phyloP scores from a whole-genome alignment of 1,139 yeast genomes.

The Groenewaldozyma sp. region DNA sequence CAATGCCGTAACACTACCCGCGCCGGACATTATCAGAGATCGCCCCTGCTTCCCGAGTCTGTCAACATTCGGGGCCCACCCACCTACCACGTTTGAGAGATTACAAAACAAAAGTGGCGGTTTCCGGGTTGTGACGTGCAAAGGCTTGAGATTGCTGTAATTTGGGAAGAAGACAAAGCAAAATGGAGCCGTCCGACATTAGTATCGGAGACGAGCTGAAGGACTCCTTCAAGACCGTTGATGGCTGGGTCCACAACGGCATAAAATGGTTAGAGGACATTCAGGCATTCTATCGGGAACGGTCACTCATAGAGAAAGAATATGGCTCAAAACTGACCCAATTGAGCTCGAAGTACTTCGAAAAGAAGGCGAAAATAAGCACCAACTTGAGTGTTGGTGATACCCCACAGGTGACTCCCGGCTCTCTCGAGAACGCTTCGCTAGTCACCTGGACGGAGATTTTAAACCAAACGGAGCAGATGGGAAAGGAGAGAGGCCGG shows the following conservation, averaged over 20 bases:
- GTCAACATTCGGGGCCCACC: no score
- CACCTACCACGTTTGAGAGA: no score
- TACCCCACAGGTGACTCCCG: slow-evolving; percentile 84
- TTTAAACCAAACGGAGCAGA: slow-evolving; percentile 71
- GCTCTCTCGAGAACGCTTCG: slow-evolving; percentile 87
- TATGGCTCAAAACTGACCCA: slow-evolving; percentile 61
- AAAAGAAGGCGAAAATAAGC: slow-evolving; percentile 62
- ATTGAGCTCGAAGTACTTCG: slow-evolving; percentile 61
- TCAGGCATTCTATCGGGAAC: slow-evolving; percentile 73
- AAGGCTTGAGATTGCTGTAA: no score
- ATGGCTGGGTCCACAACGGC: slow-evolving; percentile 67
- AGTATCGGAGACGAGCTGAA: slow-evolving; percentile 34
- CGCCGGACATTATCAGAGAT: no score
- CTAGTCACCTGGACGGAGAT: slow-evolving; percentile 92
- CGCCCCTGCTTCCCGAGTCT: no score
- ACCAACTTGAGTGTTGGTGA: slow-evolving; percentile 81
- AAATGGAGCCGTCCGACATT: slow-evolving; percentile 19
- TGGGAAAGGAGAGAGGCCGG: slow-evolving; percentile 57
- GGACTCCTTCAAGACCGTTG: slow-evolving; percentile 70
- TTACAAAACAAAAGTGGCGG: no score
- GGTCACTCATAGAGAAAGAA: slow-evolving; percentile 75
- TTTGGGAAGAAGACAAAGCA: no score
- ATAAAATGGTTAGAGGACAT: slow-evolving; percentile 68
- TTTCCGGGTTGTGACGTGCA: no score
- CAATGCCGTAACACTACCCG: no score